Percentiles rank a stretch among this genome's conserved stretches.
Conservation (phyloP, 257 asterid genomes). For the Jacaranda copaia region DNA sequence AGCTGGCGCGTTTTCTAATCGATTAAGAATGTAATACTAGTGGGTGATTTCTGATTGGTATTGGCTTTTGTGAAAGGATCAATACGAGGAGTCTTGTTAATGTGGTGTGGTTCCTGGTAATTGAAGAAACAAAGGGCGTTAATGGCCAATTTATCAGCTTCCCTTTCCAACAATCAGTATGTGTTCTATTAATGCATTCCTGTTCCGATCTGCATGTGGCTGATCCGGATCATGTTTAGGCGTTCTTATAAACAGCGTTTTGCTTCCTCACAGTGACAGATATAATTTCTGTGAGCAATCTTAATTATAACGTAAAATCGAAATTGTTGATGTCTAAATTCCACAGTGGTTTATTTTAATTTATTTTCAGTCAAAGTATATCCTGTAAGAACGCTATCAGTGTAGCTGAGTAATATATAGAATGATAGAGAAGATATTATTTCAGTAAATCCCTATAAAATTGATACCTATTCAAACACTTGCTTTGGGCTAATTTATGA, state of each 20-base stretch:
- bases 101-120: no score
- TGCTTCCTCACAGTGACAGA: not conserved
- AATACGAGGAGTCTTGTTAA: not conserved
- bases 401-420: no score
- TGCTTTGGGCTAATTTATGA: no score
- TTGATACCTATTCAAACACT: no score
- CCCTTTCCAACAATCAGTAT: not conserved
- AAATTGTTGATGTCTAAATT: no score
- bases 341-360: no score
- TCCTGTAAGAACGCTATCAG: no score
- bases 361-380: no score
- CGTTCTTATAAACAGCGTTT: not conserved
- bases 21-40: not conserved
- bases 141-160: not conserved
- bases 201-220: not conserved
- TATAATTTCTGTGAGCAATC: not conserved
- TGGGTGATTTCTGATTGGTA: slow-evolving; percentile 1
- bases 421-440: no score
- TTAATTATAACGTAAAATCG: no score
- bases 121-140: no score
- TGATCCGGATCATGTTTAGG: not conserved
- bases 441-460: no score
- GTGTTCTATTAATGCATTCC: not conserved
- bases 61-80: not conserved
- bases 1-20: not conserved